Base-by-base conservation (phyloP, 768 basidiomycete genomes). In the Pilatotrama ljubarskyi region DNA sequence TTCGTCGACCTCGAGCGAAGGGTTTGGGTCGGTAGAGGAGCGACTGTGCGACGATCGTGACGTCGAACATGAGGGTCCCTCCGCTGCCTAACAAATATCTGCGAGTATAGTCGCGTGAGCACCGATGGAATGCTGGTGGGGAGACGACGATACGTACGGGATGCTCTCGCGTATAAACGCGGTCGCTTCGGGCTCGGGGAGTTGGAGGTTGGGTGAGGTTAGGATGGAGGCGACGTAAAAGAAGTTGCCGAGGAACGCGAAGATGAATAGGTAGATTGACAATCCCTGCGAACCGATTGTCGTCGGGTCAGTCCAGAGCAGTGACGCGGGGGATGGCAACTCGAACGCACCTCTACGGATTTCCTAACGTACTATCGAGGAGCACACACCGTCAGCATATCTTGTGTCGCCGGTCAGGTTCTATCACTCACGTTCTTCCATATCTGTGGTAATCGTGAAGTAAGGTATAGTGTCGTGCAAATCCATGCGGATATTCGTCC, bases 351-450 rank as follows among this genome's bases (percentile, higher is more conserved):
- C 81, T 91, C 93, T 17, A 95, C 92, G 46, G 94, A 96, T 79
- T 95, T 93, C 55, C 95, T 83, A 55, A 82, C 85, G 69, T 83
- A 95, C 93, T 96, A 65, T 14, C 51, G 29, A 8, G 18, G 59
- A 17, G 20, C 29, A n/a, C 22, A 40, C 17, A 46, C 22, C 29
- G 26, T 57, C 17, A 54, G 46, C 37, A n/a, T 14, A 24, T 29
- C n/a, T 26, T 32, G 18, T n/a, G 51, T 61, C 1, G 51, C 29
- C 43, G 47, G 15, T 8, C 50, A 20, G 22, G 48, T 32, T 26
- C n/a, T n/a, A n/a, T n/a, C n/a, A 85, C 93, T 72, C 73, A 97
- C 95, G 69, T 98, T 98, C 75, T 95, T 96, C 97, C 97, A 98
- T 63, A 99, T 97, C 73, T 99, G 97, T 20, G 97, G 97, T 67